Base-by-base conservation (phyloP, 1,284 basidiomycete genomes). In the Ganoderma multipileum region DNA sequence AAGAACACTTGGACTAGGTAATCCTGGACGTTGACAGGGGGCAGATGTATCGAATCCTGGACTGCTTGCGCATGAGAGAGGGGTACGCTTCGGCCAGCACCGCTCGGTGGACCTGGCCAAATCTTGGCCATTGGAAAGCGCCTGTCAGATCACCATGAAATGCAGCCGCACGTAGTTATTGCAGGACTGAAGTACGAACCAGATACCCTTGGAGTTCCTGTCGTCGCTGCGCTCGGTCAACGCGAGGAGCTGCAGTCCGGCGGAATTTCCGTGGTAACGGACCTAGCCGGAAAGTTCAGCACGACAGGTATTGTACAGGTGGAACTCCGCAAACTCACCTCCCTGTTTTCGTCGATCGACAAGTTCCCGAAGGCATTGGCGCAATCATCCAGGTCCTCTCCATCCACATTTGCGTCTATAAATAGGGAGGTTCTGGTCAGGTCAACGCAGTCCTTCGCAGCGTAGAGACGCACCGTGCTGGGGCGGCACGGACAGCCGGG, bases 281-380 rank as follows among this genome's bases (percentile, higher is more conserved):
- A 95, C 86, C 92, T 93, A 64, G 20, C 55, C n/a, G 52, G 28
- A 18, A 58, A 8, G 28, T 30, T 30, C 58, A 62, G 52, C 33
- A 11, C 12, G 3, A 20, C 20, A 23, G 39, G 26, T 30, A 8
- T 6, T 6, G 11, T 4, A 58, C 2, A 20, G 6, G 12, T 11
- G 8, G 0, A 16, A 4, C 47, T 23, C 26, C 11, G 41, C 4
- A 59, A n/a, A n/a, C 59, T 30, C 16, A 72, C 75, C 81, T 96
- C 93, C 74, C 87, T 86, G 76, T 95, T 90, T 78, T 96, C 94
- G 73, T 95, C 92, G 57, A 96, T 81, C 4, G 92, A 94, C 41
- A 96, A 77, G 74, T 92, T 90, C 5, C 94, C 93, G 42, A 90
- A 81, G 23, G 87, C 85, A 70, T 91, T 89, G 4, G 88, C 83